These are phyloP conservation scores for Trichoderma harzianum DNA, from an alignment of 2,329 filamentous ascomycete genomes.

Conservation along the genomic window DNA sequence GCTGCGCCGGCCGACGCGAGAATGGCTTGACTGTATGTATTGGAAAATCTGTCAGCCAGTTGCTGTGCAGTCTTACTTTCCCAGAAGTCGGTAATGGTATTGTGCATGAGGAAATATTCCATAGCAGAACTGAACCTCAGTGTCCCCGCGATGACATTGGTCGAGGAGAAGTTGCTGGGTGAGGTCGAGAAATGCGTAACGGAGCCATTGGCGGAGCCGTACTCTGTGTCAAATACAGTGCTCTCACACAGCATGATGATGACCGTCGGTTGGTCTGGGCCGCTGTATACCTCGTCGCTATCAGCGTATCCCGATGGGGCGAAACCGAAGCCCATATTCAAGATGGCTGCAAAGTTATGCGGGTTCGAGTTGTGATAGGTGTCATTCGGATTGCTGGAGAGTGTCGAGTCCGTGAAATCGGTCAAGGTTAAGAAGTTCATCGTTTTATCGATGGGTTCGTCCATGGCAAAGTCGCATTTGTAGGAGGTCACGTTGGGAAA, in stretches of 20 bases:
- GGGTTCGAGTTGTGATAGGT: no score
- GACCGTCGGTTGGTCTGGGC: not conserved
- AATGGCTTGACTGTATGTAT: not conserved
- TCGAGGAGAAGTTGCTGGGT: not conserved
- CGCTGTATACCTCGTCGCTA: not conserved
- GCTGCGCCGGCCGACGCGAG: not conserved
- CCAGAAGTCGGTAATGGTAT: not conserved
- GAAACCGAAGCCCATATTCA: not conserved
- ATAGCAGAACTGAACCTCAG: not conserved
- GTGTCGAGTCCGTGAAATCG: not conserved
- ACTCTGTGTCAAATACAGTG: not conserved
- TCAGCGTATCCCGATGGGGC: not conserved
- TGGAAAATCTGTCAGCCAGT: not conserved
- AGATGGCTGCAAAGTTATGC: no score
- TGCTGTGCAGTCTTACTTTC: not conserved
- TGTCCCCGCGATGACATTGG: not conserved
- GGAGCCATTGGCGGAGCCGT: not conserved
- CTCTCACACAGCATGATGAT: not conserved
- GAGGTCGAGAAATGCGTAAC: not conserved
- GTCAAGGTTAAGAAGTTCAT: not conserved
- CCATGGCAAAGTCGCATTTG: not conserved
- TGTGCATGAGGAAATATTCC: not conserved
- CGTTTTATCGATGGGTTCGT: not conserved
- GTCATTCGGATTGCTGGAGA: not conserved
- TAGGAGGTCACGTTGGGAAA: not conserved